These are phyloP conservation scores for Cinnamomum chago DNA, from an alignment of 164 flowering plant genomes.

Conservation along the genomic window DNA sequence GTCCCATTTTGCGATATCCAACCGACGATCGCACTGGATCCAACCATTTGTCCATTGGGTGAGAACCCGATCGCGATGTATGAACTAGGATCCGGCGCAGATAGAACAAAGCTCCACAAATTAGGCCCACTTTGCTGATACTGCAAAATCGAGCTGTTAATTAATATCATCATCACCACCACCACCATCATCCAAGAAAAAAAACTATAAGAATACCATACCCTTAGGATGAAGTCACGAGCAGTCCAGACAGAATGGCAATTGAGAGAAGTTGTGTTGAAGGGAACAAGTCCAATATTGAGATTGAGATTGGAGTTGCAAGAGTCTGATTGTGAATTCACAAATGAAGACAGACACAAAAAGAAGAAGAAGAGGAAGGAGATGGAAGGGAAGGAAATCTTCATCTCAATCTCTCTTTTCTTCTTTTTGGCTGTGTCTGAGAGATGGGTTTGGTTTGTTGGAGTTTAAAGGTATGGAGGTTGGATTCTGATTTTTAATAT, in stretches of 20 bases:
- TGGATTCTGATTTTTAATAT: too few relatives aligned
- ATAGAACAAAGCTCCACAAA: conserved; percentile 45
- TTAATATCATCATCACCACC: not conserved
- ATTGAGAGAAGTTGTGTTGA: conserved; percentile 17
- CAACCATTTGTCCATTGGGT: conserved; percentile 39
- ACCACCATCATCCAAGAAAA: not conserved
- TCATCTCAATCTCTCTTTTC: conserved; percentile 12
- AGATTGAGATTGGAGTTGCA: conserved; percentile 26
- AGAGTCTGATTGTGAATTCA: conserved; percentile 27
- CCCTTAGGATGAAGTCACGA: conserved; percentile 39
- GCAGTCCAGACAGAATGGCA: conserved; percentile 35
- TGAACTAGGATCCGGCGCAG: conserved; percentile 33
- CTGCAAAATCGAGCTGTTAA: conserved; percentile 16
- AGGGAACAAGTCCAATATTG: conserved; percentile 16
- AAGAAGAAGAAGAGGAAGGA: conserved; percentile 8
- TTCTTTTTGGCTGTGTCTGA: not conserved
- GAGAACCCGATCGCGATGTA: conserved; percentile 50
- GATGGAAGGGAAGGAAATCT: not conserved
- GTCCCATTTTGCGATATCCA: conserved; percentile 30
- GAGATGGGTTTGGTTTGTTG: too few relatives aligned
- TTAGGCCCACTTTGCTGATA: conserved; percentile 23
- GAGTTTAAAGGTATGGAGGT: too few relatives aligned
- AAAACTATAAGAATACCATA: conserved; percentile 12
- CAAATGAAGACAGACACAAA: conserved; percentile 4
- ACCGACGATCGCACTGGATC: conserved; percentile 45